Evolutionary conservation across 2,329 filamentous ascomycete species (phyloP).

Genomic region (Fusarium chaquense): DNA sequence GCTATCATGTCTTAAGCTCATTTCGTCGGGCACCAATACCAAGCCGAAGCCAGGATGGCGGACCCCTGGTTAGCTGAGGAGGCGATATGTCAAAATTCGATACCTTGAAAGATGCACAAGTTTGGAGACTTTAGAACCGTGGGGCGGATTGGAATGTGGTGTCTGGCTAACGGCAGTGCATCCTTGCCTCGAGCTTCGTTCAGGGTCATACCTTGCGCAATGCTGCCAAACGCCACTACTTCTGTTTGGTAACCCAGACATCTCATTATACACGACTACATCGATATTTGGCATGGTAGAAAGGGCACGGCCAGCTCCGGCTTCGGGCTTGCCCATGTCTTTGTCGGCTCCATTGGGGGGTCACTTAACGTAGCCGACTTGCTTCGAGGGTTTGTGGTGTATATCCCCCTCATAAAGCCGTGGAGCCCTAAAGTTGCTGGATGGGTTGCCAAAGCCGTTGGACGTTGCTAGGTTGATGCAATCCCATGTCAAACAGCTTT

Average conservation of each 20-base stretch:
- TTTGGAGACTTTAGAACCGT: background rate
- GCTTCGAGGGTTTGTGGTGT: constrained; percentile 6
- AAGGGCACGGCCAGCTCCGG: background rate
- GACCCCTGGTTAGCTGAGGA: constrained; percentile 32
- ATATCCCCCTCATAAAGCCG: background rate
- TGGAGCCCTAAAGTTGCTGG: constrained; percentile 4
- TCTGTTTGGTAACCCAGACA: background rate
- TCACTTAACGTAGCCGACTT: background rate
- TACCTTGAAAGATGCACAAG: constrained; percentile 5
- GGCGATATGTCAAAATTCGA: constrained; percentile 17
- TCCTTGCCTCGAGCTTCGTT: constrained; percentile 9
- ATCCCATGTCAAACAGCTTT: constrained; percentile 1
- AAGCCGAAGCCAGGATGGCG: constrained; percentile 22
- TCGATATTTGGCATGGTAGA: background rate
- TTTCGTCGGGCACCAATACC: constrained; percentile 33
- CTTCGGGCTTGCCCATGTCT: background rate
- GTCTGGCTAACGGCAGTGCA: constrained; percentile 6
- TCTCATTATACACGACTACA: background rate
- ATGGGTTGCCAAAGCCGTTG: background rate
- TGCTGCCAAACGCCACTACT: constrained; percentile 5
- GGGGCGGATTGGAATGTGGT: constrained; percentile 1
- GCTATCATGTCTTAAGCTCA: constrained; percentile 21
- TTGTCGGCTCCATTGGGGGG: constrained; percentile 2
- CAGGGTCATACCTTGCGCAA: constrained; percentile 8
- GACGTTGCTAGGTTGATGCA: background rate